Base-by-base conservation (phyloP, 352 stramenopile species). In the Globisporangium megalacanthum region DNA sequence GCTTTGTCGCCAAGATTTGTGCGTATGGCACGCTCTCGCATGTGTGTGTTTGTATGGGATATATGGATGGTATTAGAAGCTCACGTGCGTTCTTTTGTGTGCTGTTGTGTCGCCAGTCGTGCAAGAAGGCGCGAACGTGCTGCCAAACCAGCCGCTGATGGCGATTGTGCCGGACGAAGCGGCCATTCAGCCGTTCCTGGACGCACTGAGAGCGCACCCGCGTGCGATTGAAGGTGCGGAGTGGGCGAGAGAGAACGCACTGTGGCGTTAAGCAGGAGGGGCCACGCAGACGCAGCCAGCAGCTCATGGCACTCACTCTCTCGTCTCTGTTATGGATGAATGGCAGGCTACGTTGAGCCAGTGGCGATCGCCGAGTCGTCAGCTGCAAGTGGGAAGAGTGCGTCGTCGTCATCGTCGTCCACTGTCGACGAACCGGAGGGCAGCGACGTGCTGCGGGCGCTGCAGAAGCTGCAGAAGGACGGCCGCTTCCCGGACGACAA, bases 401-500 rank as follows among this genome's bases (percentile, higher is more conserved):
- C 22, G 9, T 56, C 56, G 9, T 60, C 54, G 0, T 55, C 53
- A 6, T 20, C 49, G 31, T 48, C 61, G 11, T 67, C 72, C n/a
- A 8, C 36, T 25, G 45, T 4, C n/a, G 57, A 58, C 45, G 13
- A n/a, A 3, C 46, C 49, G 65, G 60, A 83, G 56, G 62, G 72
- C 63, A 84, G 78, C 42, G 81, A 88, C 29, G 75, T 95, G 50
- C 72, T 95, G 49, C 81, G 83, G 8, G 69, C 77, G 62, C 64
- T 95, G 51, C 74, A 83, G 56, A 82, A 89, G 52, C 63, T 95
- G 58, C 73, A 95, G 37, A 93, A 95, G 55, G 85, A 92, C 51
- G 83, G 85, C 6, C 69, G 66, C 35, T 87, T 95, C 51, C 56
- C 65, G 49, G 68, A 88, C 49, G 85, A 90, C 39, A 73, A 72